Evolutionary conservation across 2,329 filamentous ascomycete species (phyloP).

Genomic region (Fusarium mangiferae): DNA sequence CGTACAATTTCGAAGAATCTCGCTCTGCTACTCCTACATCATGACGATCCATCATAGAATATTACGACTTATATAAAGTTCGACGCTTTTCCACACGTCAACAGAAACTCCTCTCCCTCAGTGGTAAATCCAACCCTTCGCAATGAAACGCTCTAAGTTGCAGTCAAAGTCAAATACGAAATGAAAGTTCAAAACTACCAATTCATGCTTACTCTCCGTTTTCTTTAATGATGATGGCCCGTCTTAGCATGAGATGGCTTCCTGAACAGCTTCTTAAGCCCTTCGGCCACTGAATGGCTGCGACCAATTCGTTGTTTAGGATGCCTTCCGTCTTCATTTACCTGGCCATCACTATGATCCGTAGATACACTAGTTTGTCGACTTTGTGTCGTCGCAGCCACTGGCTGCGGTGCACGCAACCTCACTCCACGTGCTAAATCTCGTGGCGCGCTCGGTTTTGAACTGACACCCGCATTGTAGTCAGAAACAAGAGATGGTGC

Average conservation of each 20-base stretch:
- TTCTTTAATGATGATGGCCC: background rate
- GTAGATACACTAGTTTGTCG: constrained; percentile 15
- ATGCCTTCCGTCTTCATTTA: constrained; percentile 8
- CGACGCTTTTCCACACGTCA: background rate
- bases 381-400: background rate
- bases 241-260: constrained; percentile 40
- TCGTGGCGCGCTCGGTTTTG: constrained; percentile 2
- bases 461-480: constrained; percentile 1
- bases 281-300: constrained; percentile 50
- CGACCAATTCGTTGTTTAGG: constrained; percentile 34
- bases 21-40: background rate
- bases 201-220: background rate
- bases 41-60: background rate
- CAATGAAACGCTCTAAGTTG: background rate
- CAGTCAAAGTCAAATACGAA: background rate
- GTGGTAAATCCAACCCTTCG: background rate
- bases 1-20: background rate
- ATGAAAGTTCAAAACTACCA: background rate
- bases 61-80: constrained; percentile 9
- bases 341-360: background rate
- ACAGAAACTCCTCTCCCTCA: background rate
- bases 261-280: constrained; percentile 54
- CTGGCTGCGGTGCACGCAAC: constrained; percentile 12
- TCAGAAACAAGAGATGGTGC: constrained; percentile 10
- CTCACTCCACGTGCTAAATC: background rate